Percentiles rank a stretch among this genome's conserved stretches.
Evolutionary conservation across 2,329 filamentous ascomycete genomes (phyloP).

Genomic region (Stemphylium lycopersici): DNA sequence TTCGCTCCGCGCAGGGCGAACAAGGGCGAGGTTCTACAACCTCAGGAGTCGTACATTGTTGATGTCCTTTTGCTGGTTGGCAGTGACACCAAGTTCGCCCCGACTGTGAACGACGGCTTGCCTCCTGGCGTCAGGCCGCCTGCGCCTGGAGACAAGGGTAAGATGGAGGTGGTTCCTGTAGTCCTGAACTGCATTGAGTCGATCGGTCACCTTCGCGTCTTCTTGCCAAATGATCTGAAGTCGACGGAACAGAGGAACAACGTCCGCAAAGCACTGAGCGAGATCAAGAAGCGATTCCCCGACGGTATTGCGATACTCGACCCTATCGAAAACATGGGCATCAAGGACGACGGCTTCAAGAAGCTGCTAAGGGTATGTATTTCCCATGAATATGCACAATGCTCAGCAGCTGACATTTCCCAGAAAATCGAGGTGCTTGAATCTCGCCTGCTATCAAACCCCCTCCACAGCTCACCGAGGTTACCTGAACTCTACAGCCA

Average conservation of each 20-base stretch:
- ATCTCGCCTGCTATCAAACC: constrained; percentile 84
- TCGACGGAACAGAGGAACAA: constrained; percentile 71
- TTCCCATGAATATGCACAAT: background rate
- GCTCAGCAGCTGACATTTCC: constrained; percentile 19
- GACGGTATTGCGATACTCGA: constrained; percentile 90
- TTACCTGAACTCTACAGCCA: constrained; percentile 85
- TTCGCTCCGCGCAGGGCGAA: constrained; percentile 68
- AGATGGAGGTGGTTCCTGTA: constrained; percentile 84
- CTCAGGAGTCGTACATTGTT: constrained; percentile 80
- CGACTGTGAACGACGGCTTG: constrained; percentile 69
- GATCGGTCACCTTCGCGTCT: constrained; percentile 82
- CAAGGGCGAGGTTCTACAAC: constrained; percentile 70
- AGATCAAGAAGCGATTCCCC: constrained; percentile 86
- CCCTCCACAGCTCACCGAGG: constrained; percentile 86
- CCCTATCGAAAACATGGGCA: constrained; percentile 95
- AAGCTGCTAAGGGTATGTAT: constrained; percentile 71
- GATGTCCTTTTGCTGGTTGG: constrained; percentile 77
- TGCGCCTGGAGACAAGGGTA: constrained; percentile 66
- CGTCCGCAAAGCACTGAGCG: constrained; percentile 71
- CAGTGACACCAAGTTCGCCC: constrained; percentile 58
- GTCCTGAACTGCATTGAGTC: constrained; percentile 83
- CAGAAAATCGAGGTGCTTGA: constrained; percentile 97
- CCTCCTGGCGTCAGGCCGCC: constrained; percentile 67
- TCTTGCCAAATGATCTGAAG: constrained; percentile 78
- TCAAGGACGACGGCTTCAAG: constrained; percentile 91